Percentiles rank a stretch among this genome's conserved stretches.
Conservation (phyloP, 192 early-diverging fungal genomes). For the Coemansia sp. region DNA sequence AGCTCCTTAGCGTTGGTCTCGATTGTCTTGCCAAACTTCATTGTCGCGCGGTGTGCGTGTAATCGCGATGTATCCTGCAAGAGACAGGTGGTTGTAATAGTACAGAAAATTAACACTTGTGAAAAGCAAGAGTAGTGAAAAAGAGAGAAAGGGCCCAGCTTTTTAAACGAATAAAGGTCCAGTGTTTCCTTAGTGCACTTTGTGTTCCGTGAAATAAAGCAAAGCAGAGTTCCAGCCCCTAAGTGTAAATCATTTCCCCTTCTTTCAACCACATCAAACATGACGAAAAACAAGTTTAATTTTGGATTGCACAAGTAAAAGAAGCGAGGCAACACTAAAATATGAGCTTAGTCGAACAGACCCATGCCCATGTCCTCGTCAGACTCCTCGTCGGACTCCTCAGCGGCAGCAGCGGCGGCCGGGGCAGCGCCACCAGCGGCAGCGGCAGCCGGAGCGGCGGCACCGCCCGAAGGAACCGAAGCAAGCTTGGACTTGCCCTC, state of each 20-base stretch:
- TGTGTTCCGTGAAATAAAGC: background rate
- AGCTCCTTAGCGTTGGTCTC: slow-evolving; percentile 66
- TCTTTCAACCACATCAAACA: background rate
- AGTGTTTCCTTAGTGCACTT: background rate
- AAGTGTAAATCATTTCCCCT: background rate
- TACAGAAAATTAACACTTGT: background rate
- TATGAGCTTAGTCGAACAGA: slow-evolving; percentile 85
- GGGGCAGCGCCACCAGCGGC: slow-evolving; percentile 67
- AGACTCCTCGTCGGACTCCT: slow-evolving; percentile 76
- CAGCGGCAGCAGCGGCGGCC: slow-evolving; percentile 64
- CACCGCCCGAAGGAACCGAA: slow-evolving; percentile 92
- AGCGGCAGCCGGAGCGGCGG: slow-evolving; percentile 62
- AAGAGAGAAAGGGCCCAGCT: background rate
- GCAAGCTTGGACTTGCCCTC: slow-evolving; percentile 91
- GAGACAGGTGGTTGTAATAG: background rate
- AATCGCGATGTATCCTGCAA: background rate
- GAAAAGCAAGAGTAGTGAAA: too few relatives aligned
- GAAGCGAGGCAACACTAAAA: background rate
- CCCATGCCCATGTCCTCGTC: slow-evolving; percentile 96
- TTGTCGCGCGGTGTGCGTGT: slow-evolving; percentile 9
- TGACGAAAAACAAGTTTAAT: background rate
- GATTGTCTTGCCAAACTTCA: slow-evolving; percentile 77
- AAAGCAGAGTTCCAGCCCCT: background rate
- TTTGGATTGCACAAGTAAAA: background rate
- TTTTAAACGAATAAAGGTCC: background rate